phyloP scores from a whole-genome alignment of 2,329 filamentous ascomycete species.

The Zalaria sp. region DNA sequence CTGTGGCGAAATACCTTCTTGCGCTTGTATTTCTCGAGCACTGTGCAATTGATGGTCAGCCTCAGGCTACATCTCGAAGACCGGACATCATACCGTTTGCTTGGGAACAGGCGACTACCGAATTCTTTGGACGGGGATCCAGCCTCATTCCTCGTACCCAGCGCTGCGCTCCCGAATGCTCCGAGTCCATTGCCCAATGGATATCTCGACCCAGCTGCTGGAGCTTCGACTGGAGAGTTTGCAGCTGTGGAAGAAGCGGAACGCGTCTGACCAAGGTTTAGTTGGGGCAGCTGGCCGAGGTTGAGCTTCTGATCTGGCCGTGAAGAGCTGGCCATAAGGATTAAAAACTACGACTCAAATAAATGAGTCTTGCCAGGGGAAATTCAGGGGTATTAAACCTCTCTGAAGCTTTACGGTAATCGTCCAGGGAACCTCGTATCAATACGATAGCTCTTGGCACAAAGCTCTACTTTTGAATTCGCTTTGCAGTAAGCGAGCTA shows the following conservation, averaged over 20 bases:
- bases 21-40: constrained; percentile 90
- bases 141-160: constrained; percentile 60
- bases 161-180: constrained; percentile 33
- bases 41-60: constrained; percentile 29
- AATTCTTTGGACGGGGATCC: constrained; percentile 95
- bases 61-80: too few species aligned
- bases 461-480: too few species aligned
- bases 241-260: constrained; percentile 69
- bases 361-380: too few species aligned
- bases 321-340: constrained; percentile 76
- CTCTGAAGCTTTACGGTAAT: too few species aligned
- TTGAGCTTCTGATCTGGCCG: constrained; percentile 73
- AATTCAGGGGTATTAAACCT: too few species aligned
- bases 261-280: constrained; percentile 51
- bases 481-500: too few species aligned
- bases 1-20: constrained; percentile 67
- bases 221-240: constrained; percentile 66
- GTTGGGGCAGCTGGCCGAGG: constrained; percentile 64
- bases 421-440: too few species aligned
- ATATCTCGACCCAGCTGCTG: constrained; percentile 51
- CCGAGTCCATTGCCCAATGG: constrained; percentile 55
- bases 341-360: constrained; percentile 32
- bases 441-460: too few species aligned
- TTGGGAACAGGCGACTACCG: constrained; percentile 64
- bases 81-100: constrained; percentile 61